phyloP scores from a whole-genome alignment of 1,139 yeast species.

The Geotrichum carabidarum region DNA sequence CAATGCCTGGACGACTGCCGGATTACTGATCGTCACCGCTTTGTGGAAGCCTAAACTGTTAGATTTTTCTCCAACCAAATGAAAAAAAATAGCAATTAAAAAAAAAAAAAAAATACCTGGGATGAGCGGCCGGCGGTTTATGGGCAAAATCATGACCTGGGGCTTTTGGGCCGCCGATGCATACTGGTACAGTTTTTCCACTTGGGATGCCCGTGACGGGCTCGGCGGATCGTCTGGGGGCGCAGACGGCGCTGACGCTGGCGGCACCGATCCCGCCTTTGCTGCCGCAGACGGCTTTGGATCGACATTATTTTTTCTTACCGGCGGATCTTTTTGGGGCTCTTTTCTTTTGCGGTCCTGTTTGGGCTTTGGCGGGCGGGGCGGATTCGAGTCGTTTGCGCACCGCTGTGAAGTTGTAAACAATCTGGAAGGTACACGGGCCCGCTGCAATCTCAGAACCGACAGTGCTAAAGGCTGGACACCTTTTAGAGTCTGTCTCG shows the following conservation, averaged over 20 bases:
- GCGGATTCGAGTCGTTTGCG: background rate
- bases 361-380: constrained; percentile 11
- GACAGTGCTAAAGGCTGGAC: too few species aligned
- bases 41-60: constrained; percentile 42
- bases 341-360: constrained; percentile 12
- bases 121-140: constrained; percentile 20
- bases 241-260: constrained; percentile 1
- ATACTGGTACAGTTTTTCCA: constrained; percentile 14
- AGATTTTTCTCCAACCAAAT: background rate
- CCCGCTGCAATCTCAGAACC: too few species aligned
- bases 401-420: too few species aligned
- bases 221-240: constrained; percentile 1
- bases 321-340: constrained; percentile 1
- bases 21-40: constrained; percentile 75
- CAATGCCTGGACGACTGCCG: constrained; percentile 75
- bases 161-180: constrained; percentile 20
- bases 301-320: background rate
- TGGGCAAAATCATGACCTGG: constrained; percentile 20
- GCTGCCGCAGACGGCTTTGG: background rate
- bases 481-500: too few species aligned
- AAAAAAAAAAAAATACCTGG: constrained; percentile 17
- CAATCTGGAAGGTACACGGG: too few species aligned
- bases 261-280: background rate
- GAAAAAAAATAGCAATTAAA: too few species aligned
- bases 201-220: background rate